Evolutionary conservation across 176 grass and related monocot genomes (phyloP).

Genomic region (Tuctoria greenei): DNA sequence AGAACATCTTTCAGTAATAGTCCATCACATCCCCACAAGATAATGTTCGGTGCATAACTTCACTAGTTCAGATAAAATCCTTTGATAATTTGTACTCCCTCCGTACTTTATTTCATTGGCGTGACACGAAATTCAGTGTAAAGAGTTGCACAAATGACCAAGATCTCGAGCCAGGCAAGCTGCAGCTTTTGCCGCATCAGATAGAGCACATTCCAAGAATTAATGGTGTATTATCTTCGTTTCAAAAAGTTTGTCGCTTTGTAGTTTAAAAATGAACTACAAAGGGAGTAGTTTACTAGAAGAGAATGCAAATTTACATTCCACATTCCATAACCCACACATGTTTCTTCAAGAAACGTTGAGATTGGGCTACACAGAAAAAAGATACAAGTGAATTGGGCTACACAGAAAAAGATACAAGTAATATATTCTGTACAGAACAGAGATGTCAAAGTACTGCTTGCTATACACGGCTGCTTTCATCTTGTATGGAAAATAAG

Average conservation of each 20-base stretch:
- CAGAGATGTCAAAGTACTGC: too few species aligned
- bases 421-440: too few species aligned
- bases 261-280: too few species aligned
- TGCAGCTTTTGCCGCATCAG: neutral
- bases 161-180: neutral
- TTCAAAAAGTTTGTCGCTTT: too few species aligned
- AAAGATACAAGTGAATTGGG: too few species aligned
- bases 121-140: neutral
- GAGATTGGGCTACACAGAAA: too few species aligned
- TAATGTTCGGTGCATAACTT: conserved; percentile 25
- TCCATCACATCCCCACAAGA: conserved; percentile 29
- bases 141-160: neutral
- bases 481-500: conserved; percentile 29
- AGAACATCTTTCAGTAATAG: conserved; percentile 47
- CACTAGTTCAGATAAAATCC: conserved; percentile 16
- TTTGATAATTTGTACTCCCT: conserved; percentile 14
- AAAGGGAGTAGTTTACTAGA: too few species aligned
- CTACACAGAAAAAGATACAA: too few species aligned
- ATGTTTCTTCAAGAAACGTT: neutral
- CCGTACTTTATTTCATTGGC: too few species aligned
- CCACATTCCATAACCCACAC: neutral
- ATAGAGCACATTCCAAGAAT: neutral
- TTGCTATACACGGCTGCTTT: conserved; percentile 52
- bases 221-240: neutral
- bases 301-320: conserved; percentile 18